Base-by-base conservation (phyloP, 148 eudicot genomes). In the Selenicereus undatus region DNA sequence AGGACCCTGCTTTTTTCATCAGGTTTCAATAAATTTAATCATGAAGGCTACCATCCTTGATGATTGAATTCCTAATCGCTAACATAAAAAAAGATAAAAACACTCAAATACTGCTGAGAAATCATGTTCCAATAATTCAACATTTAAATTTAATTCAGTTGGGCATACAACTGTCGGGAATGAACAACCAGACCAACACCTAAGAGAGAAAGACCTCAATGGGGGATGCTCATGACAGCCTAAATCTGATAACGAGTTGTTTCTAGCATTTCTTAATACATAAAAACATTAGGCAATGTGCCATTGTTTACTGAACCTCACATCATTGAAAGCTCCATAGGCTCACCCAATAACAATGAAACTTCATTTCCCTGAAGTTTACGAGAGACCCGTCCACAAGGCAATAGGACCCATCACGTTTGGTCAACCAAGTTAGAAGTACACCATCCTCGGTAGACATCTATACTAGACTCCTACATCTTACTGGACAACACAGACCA, bases 301-400 rank as follows among this genome's bases (percentile, higher is more conserved):
- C 22, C 88, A 80, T 76, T 77, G 24, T 80, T 86, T 64, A 82
- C 88, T 88, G 93, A 86, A 86, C 83, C 90, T 73, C 76, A 81
- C 24, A 70, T 81, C 87, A 85, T 62, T 9, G 58, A 39, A 12
- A 69, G 2, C 65, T 82, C 88, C 17, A 74, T 60, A 78, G 86
- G 76, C 88, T 88, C 90, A 85, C 91, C 91, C 89, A 87, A 91
- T 69, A 89, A 89, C 88, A 81, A 80, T 86, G 83, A 68, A 82
- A 27, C 39, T 85, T 79, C 21, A 80, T 85, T 24, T 88, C 84
- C 89, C 90, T 88, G 90, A 88, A 39, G 80, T 83, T 85, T 83
- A 90, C 81, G 85, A 83, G 88, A 85, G 89, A 77, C 36, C 84
- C 8, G 27, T 83, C 68, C 85, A 88, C 80, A 83, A 71, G 80